Percentiles rank a stretch among this genome's conserved stretches.
Conservation (phyloP, 2,329 filamentous ascomycete genomes). For the Verticillium isaacii region DNA sequence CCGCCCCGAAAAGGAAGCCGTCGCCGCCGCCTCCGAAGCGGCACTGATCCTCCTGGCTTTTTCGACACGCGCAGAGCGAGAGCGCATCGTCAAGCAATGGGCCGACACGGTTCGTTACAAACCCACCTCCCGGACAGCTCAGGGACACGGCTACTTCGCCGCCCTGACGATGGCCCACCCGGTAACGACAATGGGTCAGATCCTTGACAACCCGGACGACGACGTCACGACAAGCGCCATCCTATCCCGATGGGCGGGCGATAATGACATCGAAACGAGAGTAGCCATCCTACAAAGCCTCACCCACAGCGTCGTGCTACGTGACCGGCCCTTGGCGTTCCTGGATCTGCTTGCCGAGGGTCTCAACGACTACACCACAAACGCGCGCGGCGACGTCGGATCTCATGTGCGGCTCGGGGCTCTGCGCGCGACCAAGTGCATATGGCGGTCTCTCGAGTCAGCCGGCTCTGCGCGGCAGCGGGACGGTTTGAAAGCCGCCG, state of each 20-base stretch:
- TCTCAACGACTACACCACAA: slow-evolving; percentile 87
- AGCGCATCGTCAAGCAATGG: slow-evolving; percentile 40
- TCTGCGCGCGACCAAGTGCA: slow-evolving; percentile 66
- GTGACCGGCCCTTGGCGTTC: slow-evolving; percentile 33
- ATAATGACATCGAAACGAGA: slow-evolving; percentile 45
- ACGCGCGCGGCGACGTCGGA: slow-evolving; percentile 83
- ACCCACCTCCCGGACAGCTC: slow-evolving; percentile 26
- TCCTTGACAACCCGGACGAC: slow-evolving; percentile 8
- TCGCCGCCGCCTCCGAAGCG: slow-evolving; percentile 45
- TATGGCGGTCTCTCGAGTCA: slow-evolving; percentile 39
- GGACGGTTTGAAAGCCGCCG: slow-evolving; percentile 21
- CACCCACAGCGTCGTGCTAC: slow-evolving; percentile 39
- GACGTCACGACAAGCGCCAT: slow-evolving; percentile 40
- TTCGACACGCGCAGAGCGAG: slow-evolving; percentile 28
- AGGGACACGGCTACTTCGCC: slow-evolving; percentile 47
- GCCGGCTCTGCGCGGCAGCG: slow-evolving; percentile 9
- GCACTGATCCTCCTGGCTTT: slow-evolving; percentile 45
- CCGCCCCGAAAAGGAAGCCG: slow-evolving; percentile 44
- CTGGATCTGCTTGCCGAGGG: slow-evolving; percentile 47
- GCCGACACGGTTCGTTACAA: slow-evolving; percentile 32
- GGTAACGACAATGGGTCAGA: slow-evolving; percentile 18
- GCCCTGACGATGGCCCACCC: slow-evolving; percentile 47
- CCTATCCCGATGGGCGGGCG: slow-evolving; percentile 46
- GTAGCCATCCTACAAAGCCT: slow-evolving; percentile 53
- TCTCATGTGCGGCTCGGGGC: slow-evolving; percentile 80